phyloP scores from a whole-genome alignment of 2,329 filamentous ascomycete genomes.

The Talaromyces sp. region DNA sequence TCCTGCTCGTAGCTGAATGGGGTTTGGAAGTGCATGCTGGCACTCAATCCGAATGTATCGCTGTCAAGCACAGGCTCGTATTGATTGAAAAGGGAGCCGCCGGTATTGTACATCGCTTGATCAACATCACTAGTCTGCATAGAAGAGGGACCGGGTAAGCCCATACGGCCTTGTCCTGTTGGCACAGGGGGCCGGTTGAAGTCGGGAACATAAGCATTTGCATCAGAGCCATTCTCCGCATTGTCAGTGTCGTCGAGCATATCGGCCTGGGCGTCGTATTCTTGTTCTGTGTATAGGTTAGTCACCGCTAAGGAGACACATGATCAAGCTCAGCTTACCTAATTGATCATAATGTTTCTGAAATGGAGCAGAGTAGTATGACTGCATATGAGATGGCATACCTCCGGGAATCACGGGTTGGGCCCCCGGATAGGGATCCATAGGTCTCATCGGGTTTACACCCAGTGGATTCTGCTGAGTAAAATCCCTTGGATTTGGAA shows the following conservation, averaged over 20 bases:
- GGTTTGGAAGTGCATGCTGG: constrained; percentile 91
- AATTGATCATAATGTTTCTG: constrained; percentile 94
- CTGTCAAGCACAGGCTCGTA: constrained; percentile 88
- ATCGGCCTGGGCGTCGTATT: constrained; percentile 87
- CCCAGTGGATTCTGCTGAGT: constrained; percentile 35
- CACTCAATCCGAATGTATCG: constrained; percentile 88
- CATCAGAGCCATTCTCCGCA: constrained; percentile 62
- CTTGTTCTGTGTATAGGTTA: constrained; percentile 79
- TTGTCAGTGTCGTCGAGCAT: constrained; percentile 79
- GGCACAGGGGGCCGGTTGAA: constrained; percentile 45
- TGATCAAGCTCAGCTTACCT: constrained; percentile 67
- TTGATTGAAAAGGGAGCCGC: constrained; percentile 58
- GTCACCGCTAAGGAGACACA: constrained; percentile 17
- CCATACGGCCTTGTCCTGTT: constrained; percentile 39
- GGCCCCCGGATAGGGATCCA: constrained; percentile 26
- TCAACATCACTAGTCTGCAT: constrained; percentile 38
- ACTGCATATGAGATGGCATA: constrained; percentile 38
- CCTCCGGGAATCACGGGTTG: constrained; percentile 32
- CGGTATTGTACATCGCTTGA: constrained; percentile 41
- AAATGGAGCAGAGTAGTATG: constrained; percentile 82
- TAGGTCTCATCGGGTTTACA: constrained; percentile 37
- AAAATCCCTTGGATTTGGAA: constrained; percentile 36
- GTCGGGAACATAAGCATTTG: constrained; percentile 62
- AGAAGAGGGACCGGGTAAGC: constrained; percentile 43
- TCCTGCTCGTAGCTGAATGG: constrained; percentile 59